Percentiles rank a stretch among this genome's conserved stretches.
Conservation (phyloP, 768 basidiomycete species). For the Sistotremastrum niveocremeum region DNA sequence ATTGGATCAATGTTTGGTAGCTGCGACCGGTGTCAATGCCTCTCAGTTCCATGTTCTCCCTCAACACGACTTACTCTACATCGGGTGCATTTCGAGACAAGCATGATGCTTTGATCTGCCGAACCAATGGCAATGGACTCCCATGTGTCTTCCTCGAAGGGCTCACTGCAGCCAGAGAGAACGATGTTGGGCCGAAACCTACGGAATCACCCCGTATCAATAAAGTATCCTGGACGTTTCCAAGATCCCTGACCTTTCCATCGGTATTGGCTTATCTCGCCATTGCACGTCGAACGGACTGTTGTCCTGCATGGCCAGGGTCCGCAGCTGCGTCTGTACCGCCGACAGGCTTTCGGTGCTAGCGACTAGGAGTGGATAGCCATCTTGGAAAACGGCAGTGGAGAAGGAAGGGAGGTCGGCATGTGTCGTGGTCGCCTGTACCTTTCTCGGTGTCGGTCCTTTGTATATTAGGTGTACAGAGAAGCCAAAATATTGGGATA, state of each 20-base stretch:
- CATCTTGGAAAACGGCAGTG: slow-evolving; percentile 44
- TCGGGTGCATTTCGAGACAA: slow-evolving; percentile 58
- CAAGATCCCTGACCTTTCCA: slow-evolving; percentile 39
- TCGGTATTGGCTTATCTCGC: slow-evolving; percentile 32
- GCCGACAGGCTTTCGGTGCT: slow-evolving; percentile 51
- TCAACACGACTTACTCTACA: slow-evolving; percentile 42
- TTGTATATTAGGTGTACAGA: slow-evolving; percentile 55
- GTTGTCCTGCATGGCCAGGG: slow-evolving; percentile 30
- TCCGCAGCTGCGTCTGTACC: slow-evolving; percentile 34
- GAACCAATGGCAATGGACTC: slow-evolving; percentile 44
- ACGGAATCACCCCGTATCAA: not conserved
- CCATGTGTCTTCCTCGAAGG: slow-evolving; percentile 64
- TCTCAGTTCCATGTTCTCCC: slow-evolving; percentile 1
- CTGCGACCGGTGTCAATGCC: slow-evolving; percentile 20
- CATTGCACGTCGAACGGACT: slow-evolving; percentile 31
- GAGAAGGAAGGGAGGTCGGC: slow-evolving; percentile 36
- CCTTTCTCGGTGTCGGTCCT: slow-evolving; percentile 39
- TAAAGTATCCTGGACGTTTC: not conserved
- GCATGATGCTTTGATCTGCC: slow-evolving; percentile 22
- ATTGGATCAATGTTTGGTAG: slow-evolving; percentile 58
- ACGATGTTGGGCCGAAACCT: slow-evolving; percentile 75
- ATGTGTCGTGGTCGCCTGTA: slow-evolving; percentile 37
- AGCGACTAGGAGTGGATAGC: slow-evolving; percentile 53
- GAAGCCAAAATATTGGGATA: slow-evolving; percentile 49
- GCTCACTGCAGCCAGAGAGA: slow-evolving; percentile 43